A percentile compares a stretch with the other conserved stretches of the same genome.
Conservation (phyloP, 2,329 filamentous ascomycete genomes). For the Monosporascus cannonballus region DNA sequence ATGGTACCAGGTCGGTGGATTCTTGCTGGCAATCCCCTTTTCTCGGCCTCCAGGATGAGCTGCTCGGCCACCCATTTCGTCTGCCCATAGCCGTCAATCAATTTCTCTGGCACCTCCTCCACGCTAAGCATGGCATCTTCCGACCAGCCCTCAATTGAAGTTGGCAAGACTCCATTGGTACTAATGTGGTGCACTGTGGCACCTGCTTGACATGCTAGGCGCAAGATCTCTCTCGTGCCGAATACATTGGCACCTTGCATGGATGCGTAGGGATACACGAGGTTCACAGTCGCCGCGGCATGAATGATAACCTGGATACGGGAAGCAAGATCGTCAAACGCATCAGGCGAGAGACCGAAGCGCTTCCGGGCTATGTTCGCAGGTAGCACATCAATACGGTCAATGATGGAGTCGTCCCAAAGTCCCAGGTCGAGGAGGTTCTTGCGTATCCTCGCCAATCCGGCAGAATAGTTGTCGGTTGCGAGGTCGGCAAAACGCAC, state of each 20-base stretch:
- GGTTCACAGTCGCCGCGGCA: slow-evolving; percentile 70
- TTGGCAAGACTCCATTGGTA: slow-evolving; percentile 72
- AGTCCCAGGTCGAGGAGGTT: slow-evolving; percentile 74
- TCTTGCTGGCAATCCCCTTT: slow-evolving; percentile 62
- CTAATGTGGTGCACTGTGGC: slow-evolving; percentile 75
- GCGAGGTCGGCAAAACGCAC: slow-evolving; percentile 66
- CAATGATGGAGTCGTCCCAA: slow-evolving; percentile 71
- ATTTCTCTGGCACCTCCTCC: slow-evolving; percentile 61
- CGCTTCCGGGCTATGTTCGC: slow-evolving; percentile 65
- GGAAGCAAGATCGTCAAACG: slow-evolving; percentile 58
- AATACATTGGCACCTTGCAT: slow-evolving; percentile 68
- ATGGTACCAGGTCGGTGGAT: slow-evolving; percentile 73
- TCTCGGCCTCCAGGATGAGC: slow-evolving; percentile 62
- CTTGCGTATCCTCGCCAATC: slow-evolving; percentile 65
- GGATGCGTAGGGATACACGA: slow-evolving; percentile 77
- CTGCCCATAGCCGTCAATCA: slow-evolving; percentile 70
- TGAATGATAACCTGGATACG: slow-evolving; percentile 70
- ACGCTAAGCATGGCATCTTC: slow-evolving; percentile 63
- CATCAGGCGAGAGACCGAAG: slow-evolving; percentile 60
- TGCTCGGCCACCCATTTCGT: slow-evolving; percentile 79
- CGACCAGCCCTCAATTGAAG: slow-evolving; percentile 63
- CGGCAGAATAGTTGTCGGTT: slow-evolving; percentile 57
- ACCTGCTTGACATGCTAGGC: slow-evolving; percentile 59
- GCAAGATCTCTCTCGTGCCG: slow-evolving; percentile 71
- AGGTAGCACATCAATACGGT: slow-evolving; percentile 69